phyloP scores from a whole-genome alignment of 176 grass and related monocot genomes.

The Oryza officinalis region DNA sequence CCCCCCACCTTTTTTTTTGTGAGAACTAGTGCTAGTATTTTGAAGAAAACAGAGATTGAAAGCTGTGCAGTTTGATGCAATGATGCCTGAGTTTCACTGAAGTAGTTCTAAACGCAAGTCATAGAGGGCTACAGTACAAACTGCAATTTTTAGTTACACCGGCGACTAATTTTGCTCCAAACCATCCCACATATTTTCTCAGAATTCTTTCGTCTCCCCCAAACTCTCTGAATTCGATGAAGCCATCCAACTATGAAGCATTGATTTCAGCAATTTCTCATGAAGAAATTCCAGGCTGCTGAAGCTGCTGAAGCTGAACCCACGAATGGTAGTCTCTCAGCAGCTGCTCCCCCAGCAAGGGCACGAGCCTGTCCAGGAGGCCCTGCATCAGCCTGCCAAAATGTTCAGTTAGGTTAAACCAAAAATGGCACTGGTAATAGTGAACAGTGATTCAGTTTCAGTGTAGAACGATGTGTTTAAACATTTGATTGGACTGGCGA shows the following conservation, averaged over 20 bases:
- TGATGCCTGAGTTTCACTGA: neutral
- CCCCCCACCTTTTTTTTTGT: no score
- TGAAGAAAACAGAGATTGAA: neutral
- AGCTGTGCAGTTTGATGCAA: neutral
- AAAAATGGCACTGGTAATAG: neutral
- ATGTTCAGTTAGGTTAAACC: neutral
- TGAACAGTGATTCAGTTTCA: neutral
- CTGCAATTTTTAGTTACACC: neutral
- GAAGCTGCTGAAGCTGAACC: conserved; percentile 53
- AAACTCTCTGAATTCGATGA: neutral
- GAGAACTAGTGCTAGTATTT: no score
- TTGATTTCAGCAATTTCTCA: neutral
- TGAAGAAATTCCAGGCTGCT: conserved; percentile 28
- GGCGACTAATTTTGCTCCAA: neutral
- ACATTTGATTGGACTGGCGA: neutral
- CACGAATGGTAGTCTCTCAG: conserved; percentile 73
- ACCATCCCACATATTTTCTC: neutral
- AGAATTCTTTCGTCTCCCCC: neutral
- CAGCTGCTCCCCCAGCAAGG: conserved; percentile 72
- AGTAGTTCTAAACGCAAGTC: neutral
- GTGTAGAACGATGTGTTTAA: neutral
- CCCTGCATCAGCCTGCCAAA: conserved; percentile 77
- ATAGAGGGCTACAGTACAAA: neutral
- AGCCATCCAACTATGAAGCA: neutral
- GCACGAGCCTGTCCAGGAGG: conserved; percentile 81